These are phyloP conservation scores for Cladosporium sp. DNA, from an alignment of 2,329 filamentous ascomycete species.

Conservation along the genomic window DNA sequence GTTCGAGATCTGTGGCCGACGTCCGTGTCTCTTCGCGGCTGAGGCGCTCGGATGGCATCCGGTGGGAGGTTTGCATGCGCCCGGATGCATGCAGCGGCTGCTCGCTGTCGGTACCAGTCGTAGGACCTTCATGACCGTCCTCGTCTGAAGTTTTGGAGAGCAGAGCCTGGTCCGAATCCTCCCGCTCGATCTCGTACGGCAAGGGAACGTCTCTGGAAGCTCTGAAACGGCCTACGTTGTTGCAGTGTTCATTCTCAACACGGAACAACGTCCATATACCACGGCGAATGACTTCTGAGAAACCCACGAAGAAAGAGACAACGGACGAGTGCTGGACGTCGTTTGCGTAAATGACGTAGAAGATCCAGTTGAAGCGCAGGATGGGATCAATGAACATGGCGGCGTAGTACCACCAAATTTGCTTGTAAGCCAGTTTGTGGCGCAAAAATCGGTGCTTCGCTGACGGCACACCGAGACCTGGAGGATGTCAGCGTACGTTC, in stretches of 20 bases:
- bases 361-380: conserved; percentile 88
- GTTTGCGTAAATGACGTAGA: conserved; percentile 78
- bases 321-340: conserved; percentile 77
- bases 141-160: conserved; percentile 1
- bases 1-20: conserved; percentile 22
- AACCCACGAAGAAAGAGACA: conserved; percentile 69
- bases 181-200: conserved; percentile 57
- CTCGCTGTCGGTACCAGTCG: not conserved
- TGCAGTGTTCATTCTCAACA: conserved; percentile 96
- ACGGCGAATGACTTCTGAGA: conserved; percentile 75
- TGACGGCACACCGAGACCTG: conserved; percentile 63
- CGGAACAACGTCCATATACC: conserved; percentile 90
- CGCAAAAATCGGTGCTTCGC: conserved; percentile 57
- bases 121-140: not conserved
- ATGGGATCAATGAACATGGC: conserved; percentile 80
- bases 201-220: conserved; percentile 82
- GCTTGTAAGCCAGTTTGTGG: conserved; percentile 64
- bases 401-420: conserved; percentile 73
- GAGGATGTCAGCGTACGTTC: not conserved
- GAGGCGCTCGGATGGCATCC: conserved; percentile 14
- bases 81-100: not conserved
- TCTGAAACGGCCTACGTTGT: conserved; percentile 83
- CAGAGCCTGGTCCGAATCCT: not conserved
- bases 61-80: not conserved
- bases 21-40: conserved; percentile 4